Percentiles rank a stretch among this genome's conserved stretches.
These are phyloP conservation scores for Phaffomyces opuntiae DNA, from an alignment of 805 yeast genomes.

Conservation along the genomic window DNA sequence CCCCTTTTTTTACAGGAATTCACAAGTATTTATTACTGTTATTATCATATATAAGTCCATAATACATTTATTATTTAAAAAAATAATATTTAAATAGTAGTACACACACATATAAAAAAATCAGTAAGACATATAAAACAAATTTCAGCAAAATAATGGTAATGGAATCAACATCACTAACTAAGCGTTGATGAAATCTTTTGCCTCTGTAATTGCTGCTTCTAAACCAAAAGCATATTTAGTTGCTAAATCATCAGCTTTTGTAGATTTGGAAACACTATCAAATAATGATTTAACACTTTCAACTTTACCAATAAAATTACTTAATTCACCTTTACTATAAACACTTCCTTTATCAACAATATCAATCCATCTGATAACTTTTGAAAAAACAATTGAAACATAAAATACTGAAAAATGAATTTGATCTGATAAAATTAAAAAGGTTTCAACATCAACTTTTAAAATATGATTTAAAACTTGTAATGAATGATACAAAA, in stretches of 20 bases:
- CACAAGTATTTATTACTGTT: neutral
- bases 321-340: constrained; percentile 12
- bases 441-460: constrained; percentile 46
- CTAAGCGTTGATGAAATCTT: constrained; percentile 4
- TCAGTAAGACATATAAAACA: neutral
- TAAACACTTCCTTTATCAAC: constrained; percentile 14
- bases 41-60: too few species aligned
- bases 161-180: neutral
- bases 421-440: constrained; percentile 64
- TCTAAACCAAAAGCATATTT: constrained; percentile 16
- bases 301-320: constrained; percentile 16
- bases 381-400: constrained; percentile 18
- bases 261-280: constrained; percentile 8
- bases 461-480: constrained; percentile 23
- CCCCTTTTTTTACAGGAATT: neutral
- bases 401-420: constrained; percentile 34
- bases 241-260: constrained; percentile 15
- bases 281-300: constrained; percentile 12
- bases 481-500: constrained; percentile 21
- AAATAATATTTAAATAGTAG: neutral
- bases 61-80: neutral
- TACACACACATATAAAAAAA: neutral
- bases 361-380: constrained; percentile 19
- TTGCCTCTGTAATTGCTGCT: constrained; percentile 3
- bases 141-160: neutral